These are phyloP conservation scores for Cardamine resedifolia DNA, from an alignment of 345 rosid genomes.

Conservation along the genomic window DNA sequence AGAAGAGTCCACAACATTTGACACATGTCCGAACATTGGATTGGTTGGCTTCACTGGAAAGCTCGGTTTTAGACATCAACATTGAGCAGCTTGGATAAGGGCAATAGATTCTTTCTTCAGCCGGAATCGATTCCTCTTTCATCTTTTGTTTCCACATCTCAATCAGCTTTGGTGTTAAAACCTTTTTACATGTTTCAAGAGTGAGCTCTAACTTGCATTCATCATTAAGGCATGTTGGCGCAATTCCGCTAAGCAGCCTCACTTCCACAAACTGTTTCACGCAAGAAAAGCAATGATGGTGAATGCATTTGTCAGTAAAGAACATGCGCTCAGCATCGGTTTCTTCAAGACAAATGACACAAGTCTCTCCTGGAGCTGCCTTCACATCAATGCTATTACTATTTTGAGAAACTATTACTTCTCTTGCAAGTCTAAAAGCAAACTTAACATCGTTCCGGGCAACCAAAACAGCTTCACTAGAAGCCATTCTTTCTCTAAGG, in stretches of 20 bases:
- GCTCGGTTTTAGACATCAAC: not conserved
- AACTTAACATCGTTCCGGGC: not conserved
- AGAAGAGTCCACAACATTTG: not conserved
- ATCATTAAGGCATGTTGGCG: slow-evolving; percentile 60
- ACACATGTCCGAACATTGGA: not conserved
- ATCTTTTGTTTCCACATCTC: slow-evolving; percentile 46
- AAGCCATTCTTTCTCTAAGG: not conserved
- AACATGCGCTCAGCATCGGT: slow-evolving; percentile 17
- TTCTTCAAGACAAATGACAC: slow-evolving; percentile 59
- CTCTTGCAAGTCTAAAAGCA: not conserved
- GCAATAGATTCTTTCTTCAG: not conserved
- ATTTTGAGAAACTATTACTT: not conserved
- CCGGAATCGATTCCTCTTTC: not conserved
- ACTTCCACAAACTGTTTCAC: not conserved
- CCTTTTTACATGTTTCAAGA: slow-evolving; percentile 46
- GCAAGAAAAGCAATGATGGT: not conserved
- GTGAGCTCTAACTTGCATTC: slow-evolving; percentile 51
- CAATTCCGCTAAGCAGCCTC: slow-evolving; percentile 40
- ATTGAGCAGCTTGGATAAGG: not conserved
- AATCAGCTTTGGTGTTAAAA: slow-evolving; percentile 53
- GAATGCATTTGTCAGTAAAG: not conserved
- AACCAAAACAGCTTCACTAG: not conserved
- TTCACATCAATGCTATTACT: slow-evolving; percentile 19
- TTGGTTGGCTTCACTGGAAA: not conserved
- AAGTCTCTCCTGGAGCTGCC: slow-evolving; percentile 40